Evolutionary conservation across 2,329 filamentous ascomycete genomes (phyloP).

Genomic region (Cladophialophora bantiana): DNA sequence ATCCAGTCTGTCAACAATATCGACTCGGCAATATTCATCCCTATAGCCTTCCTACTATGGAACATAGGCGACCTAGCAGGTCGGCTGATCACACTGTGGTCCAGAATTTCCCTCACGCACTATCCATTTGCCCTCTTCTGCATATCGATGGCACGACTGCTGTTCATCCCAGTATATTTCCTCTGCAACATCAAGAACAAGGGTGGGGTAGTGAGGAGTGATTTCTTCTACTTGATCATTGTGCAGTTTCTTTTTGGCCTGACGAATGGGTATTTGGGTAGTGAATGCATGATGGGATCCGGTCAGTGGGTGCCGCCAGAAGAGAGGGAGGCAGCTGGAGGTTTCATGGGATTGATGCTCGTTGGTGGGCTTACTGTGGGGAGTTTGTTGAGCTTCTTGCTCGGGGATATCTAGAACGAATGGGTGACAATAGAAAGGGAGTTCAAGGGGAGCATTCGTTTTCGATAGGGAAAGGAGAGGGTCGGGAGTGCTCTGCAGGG

Average conservation of each 20-base stretch:
- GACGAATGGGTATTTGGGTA: slow-evolving; percentile 85
- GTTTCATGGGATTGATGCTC: slow-evolving; percentile 93
- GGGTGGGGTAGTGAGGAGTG: slow-evolving; percentile 77
- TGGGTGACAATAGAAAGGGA: slow-evolving; percentile 6
- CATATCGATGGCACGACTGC: slow-evolving; percentile 68
- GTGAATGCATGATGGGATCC: slow-evolving; percentile 90
- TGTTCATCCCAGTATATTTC: slow-evolving; percentile 83
- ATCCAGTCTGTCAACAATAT: slow-evolving; percentile 67
- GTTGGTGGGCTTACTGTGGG: slow-evolving; percentile 81
- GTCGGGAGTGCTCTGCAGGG: neutral
- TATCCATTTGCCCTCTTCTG: slow-evolving; percentile 72
- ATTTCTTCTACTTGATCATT: slow-evolving; percentile 84
- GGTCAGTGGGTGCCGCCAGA: slow-evolving; percentile 79
- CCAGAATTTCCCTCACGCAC: slow-evolving; percentile 64
- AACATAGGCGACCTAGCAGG: slow-evolving; percentile 86
- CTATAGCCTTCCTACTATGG: slow-evolving; percentile 90
- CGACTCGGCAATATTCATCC: slow-evolving; percentile 77
- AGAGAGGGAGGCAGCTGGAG: slow-evolving; percentile 86
- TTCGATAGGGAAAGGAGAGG: neutral
- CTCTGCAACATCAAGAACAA: slow-evolving; percentile 85
- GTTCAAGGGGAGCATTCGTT: neutral
- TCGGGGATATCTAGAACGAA: slow-evolving; percentile 51
- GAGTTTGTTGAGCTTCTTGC: slow-evolving; percentile 87
- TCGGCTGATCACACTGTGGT: slow-evolving; percentile 69
- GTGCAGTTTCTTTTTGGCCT: slow-evolving; percentile 85